phyloP scores from a whole-genome alignment of 768 basidiomycete species.

The Rhodosporidiobolus sp. region DNA sequence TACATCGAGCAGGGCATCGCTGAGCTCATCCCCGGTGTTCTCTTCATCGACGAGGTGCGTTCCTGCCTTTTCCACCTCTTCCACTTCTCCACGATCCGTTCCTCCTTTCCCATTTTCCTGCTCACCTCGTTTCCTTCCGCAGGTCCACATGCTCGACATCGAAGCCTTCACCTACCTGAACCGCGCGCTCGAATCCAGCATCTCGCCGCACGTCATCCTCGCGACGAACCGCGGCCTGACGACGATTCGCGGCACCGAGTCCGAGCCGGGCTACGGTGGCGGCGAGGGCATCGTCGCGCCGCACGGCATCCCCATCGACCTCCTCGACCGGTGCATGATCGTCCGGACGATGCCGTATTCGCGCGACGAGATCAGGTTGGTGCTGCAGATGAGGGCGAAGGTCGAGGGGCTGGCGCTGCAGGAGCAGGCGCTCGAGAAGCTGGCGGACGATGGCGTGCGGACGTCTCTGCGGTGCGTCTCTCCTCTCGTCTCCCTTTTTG shows the following conservation, averaged over 20 bases:
- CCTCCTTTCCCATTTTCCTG: neutral
- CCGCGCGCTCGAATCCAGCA: slow-evolving; percentile 86
- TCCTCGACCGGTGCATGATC: slow-evolving; percentile 92
- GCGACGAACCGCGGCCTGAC: slow-evolving; percentile 94
- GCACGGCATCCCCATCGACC: slow-evolving; percentile 89
- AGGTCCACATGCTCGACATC: slow-evolving; percentile 99
- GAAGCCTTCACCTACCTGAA: slow-evolving; percentile 99
- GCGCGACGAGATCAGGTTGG: slow-evolving; percentile 77
- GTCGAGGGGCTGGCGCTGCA: slow-evolving; percentile 79
- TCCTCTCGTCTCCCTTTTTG: neutral
- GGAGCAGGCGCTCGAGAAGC: slow-evolving; percentile 68
- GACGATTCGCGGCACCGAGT: slow-evolving; percentile 81
- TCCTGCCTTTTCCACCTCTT: neutral
- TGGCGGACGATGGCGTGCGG: slow-evolving; percentile 61
- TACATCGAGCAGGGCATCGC: slow-evolving; percentile 99
- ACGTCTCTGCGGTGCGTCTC: slow-evolving; percentile 42
- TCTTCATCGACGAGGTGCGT: slow-evolving; percentile 95
- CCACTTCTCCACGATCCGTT: neutral
- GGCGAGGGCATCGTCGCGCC: slow-evolving; percentile 75
- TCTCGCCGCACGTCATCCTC: slow-evolving; percentile 95
- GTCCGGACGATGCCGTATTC: slow-evolving; percentile 85
- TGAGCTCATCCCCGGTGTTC: slow-evolving; percentile 93
- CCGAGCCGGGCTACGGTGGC: slow-evolving; percentile 45
- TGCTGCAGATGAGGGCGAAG: slow-evolving; percentile 78
- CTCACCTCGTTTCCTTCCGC: slow-evolving; percentile 1